Conservation (phyloP, 2,329 filamentous ascomycete species). For the Alternaria sp. region DNA sequence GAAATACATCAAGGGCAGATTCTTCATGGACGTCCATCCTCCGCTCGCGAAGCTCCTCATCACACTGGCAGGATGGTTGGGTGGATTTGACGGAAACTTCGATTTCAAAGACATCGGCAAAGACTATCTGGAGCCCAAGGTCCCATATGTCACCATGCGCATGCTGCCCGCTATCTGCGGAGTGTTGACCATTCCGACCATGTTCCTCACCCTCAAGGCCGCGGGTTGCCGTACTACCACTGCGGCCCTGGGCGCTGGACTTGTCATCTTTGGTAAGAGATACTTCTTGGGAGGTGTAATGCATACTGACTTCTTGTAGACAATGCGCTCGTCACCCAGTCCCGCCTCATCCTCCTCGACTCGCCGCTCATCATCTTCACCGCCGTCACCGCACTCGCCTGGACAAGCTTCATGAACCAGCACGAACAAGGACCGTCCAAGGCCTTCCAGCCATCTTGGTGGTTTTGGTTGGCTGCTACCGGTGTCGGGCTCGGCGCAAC, state of each 20-base stretch:
- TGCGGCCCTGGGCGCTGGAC: slow-evolving; percentile 78
- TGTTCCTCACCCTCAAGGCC: slow-evolving; percentile 94
- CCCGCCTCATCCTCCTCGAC: slow-evolving; percentile 92
- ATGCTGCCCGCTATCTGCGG: slow-evolving; percentile 89
- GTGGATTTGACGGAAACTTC: slow-evolving; percentile 93
- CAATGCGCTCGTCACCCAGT: slow-evolving; percentile 94
- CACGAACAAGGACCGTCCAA: slow-evolving; percentile 89
- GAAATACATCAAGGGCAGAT: slow-evolving; percentile 98
- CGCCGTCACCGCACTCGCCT: slow-evolving; percentile 86
- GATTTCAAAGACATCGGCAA: slow-evolving; percentile 99
- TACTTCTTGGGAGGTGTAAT: neutral
- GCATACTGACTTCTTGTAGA: slow-evolving; percentile 62
- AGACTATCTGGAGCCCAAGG: slow-evolving; percentile 92
- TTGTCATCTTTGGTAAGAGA: slow-evolving; percentile 84
- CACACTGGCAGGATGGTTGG: slow-evolving; percentile 91
- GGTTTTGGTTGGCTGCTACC: slow-evolving; percentile 93
- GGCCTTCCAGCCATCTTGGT: slow-evolving; percentile 90
- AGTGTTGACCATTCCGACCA: slow-evolving; percentile 84
- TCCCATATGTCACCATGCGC: slow-evolving; percentile 98
- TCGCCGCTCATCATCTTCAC: slow-evolving; percentile 94
- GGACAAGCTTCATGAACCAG: slow-evolving; percentile 93
- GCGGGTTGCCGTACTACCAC: slow-evolving; percentile 87
- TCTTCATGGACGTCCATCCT: slow-evolving; percentile 99
- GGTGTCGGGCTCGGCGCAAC: slow-evolving; percentile 89
- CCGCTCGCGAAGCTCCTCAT: slow-evolving; percentile 96